phyloP scores from a whole-genome alignment of 1,139 yeast genomes.

The Kurtzmaniella quercitrusa region DNA sequence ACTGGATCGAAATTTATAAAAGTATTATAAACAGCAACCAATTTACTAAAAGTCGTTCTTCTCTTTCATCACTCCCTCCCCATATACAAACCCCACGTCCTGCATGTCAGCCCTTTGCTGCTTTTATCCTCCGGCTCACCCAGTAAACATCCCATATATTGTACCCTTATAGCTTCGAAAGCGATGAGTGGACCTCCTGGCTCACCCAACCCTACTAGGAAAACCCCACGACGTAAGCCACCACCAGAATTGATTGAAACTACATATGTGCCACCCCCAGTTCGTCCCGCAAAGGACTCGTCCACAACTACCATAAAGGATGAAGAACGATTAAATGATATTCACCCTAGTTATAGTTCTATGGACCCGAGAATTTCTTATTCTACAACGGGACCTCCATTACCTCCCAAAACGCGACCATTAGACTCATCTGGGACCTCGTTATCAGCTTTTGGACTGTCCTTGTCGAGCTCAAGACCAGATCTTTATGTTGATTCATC shows the following conservation, averaged over 20 bases:
- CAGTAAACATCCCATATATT: neutral
- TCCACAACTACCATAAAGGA: no score
- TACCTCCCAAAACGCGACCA: neutral
- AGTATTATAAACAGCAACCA: no score
- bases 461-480: neutral
- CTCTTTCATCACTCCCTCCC: neutral
- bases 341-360: no score
- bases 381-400: neutral
- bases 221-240: slow-evolving; percentile 4
- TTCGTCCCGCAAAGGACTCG: neutral
- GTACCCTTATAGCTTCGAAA: neutral
- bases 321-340: no score
- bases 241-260: slow-evolving; percentile 3
- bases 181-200: slow-evolving; percentile 1
- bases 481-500: neutral
- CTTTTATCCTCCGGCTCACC: neutral
- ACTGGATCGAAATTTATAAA: no score
- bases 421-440: neutral
- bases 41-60: no score
- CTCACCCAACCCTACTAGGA: neutral
- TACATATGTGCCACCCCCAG: neutral
- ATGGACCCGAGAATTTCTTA: neutral
- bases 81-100: neutral
- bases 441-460: neutral
- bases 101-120: slow-evolving; percentile 1